Percentiles rank a stretch among this genome's conserved stretches.
These are phyloP conservation scores for Limonomyces culmigenus DNA, from an alignment of 1,284 basidiomycete species.

Conservation along the genomic window DNA sequence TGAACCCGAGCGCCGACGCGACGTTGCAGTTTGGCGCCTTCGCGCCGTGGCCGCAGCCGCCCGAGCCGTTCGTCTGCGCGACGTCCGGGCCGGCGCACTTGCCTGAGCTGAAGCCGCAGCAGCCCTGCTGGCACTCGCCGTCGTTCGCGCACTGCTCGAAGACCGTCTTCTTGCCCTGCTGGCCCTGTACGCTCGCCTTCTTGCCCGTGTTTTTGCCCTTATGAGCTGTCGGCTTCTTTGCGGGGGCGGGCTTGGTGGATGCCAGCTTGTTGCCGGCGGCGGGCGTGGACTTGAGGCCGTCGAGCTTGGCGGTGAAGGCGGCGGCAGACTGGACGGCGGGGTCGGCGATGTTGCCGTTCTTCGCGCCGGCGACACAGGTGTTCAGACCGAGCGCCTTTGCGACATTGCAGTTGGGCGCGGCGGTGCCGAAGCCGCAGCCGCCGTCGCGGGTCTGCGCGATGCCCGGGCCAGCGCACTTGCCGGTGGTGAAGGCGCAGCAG, in stretches of 20 bases:
- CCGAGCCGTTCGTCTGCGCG: no score
- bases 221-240: neutral
- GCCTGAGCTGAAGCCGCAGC: no score
- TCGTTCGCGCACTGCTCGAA: neutral
- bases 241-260: neutral
- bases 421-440: conserved; percentile 1
- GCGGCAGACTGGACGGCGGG: neutral
- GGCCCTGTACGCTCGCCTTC: neutral
- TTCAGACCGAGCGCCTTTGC: neutral
- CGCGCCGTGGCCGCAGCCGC: no score
- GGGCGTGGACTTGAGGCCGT: neutral
- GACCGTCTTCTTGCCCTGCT: neutral
- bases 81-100: no score
- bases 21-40: no score
- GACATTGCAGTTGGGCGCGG: conserved; percentile 1
- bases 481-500: conserved; percentile 1
- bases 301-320: neutral
- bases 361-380: neutral
- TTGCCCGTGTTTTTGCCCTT: no score
- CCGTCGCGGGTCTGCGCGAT: conserved; percentile 1
- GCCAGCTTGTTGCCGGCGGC: neutral
- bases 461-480: conserved; percentile 2
- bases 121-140: neutral
- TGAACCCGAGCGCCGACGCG: no score
- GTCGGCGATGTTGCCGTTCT: neutral